These are phyloP conservation scores for Diaporthe sp. DNA, from an alignment of 2,329 filamentous ascomycete genomes.

Conservation along the genomic window DNA sequence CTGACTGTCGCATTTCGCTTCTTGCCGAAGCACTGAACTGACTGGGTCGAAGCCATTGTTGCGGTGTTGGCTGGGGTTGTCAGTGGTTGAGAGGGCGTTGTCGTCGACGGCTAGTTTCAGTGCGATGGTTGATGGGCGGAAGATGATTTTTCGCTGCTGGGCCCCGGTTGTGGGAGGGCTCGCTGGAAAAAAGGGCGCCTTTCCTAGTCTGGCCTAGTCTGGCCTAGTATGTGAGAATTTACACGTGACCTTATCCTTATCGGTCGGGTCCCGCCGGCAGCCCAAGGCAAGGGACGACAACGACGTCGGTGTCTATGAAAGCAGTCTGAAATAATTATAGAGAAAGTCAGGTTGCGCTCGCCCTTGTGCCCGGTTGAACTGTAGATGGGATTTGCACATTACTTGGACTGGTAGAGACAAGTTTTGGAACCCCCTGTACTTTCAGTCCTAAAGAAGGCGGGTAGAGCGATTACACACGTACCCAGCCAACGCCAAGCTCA, in stretches of 20 bases:
- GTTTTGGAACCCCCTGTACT: not conserved
- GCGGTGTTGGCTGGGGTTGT: constrained; percentile 40
- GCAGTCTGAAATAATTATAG: not conserved
- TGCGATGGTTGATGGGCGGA: constrained; percentile 17
- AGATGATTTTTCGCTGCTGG: constrained; percentile 33
- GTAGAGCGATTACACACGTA: not conserved
- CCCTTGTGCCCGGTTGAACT: not conserved
- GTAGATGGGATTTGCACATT: not conserved
- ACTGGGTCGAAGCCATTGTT: constrained; percentile 83
- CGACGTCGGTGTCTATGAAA: not conserved
- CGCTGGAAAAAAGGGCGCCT: not conserved
- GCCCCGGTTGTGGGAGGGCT: constrained; percentile 32
- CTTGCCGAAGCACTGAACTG: constrained; percentile 99
- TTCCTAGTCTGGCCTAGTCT: too few relatives aligned
- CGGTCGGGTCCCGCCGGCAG: not conserved
- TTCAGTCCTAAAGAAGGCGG: not conserved
- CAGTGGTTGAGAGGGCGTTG: constrained; percentile 25
- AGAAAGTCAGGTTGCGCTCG: not conserved
- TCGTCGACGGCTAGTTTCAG: constrained; percentile 26
- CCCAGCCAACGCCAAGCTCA: not conserved
- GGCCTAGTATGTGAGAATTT: not conserved
- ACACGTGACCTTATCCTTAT: constrained; percentile 35
- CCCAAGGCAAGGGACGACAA: not conserved
- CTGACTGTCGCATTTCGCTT: constrained; percentile 84
- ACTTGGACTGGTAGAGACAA: not conserved